phyloP scores from a whole-genome alignment of 2,329 filamentous ascomycete species.

The Pseudocercospora eumusae region DNA sequence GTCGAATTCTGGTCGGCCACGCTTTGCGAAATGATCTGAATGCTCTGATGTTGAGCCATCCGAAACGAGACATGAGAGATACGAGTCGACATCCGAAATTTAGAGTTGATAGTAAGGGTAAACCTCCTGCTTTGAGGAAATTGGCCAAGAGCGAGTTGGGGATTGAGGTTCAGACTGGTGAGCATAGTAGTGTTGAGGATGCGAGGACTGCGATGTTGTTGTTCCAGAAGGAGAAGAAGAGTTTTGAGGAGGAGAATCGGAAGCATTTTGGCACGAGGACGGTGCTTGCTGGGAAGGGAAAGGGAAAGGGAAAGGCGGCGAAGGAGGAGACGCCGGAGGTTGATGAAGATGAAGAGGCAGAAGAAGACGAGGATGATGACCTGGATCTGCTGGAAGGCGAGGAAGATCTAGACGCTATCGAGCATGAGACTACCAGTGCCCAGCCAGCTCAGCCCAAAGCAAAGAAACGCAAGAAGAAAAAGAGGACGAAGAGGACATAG shows the following conservation, averaged over 20 bases:
- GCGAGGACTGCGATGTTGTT: slow-evolving; percentile 87
- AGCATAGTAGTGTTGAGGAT: slow-evolving; percentile 69
- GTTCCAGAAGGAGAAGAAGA: slow-evolving; percentile 78
- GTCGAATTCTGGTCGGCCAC: slow-evolving; percentile 77
- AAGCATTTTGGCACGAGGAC: slow-evolving; percentile 57
- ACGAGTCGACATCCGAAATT: slow-evolving; percentile 78
- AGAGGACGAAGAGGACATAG: slow-evolving; percentile 38
- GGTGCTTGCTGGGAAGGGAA: slow-evolving; percentile 21
- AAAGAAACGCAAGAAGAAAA: slow-evolving; percentile 41
- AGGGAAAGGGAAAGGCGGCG: slow-evolving; percentile 20
- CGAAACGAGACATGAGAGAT: slow-evolving; percentile 76
- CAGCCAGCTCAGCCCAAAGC: slow-evolving; percentile 39
- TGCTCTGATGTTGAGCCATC: slow-evolving; percentile 76
- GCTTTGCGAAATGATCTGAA: slow-evolving; percentile 76
- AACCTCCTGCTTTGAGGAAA: slow-evolving; percentile 67
- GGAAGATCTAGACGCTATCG: slow-evolving; percentile 6
- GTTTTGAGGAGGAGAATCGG: slow-evolving; percentile 78
- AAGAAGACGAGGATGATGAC: slow-evolving; percentile 30
- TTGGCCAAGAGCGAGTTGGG: slow-evolving; percentile 60
- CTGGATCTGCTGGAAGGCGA: slow-evolving; percentile 35
- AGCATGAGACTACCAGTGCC: slow-evolving; percentile 30
- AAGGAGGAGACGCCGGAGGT: slow-evolving; percentile 28
- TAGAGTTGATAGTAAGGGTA: slow-evolving; percentile 66
- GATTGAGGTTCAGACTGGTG: slow-evolving; percentile 60
- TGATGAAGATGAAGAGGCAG: slow-evolving; percentile 32